Evolutionary conservation across 495 filamentous ascomycete genomes (phyloP).

Genomic region (Xylaria grammica): DNA sequence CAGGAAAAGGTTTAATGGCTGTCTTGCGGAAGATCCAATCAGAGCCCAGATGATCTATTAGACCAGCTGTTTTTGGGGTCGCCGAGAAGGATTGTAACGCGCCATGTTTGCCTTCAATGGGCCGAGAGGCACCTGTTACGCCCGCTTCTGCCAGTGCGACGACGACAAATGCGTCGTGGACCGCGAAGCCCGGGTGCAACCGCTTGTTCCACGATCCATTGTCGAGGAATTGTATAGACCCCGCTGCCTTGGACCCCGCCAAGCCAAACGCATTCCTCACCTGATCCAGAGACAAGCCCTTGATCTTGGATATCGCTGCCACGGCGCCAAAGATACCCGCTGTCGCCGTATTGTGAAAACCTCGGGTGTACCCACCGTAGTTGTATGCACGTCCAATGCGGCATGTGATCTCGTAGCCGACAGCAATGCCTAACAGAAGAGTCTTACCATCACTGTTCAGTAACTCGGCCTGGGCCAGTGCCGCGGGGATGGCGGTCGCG

Average conservation of each 20-base stretch:
- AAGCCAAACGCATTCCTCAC: conserved; percentile 23
- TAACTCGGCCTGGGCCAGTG: conserved; percentile 20
- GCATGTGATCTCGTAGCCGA: conserved; percentile 26
- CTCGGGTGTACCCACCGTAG: conserved; percentile 13
- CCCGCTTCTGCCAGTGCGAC: conserved; percentile 26
- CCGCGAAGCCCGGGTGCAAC: conserved; percentile 24
- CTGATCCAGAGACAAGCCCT: conserved; percentile 9
- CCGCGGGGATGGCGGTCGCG: conserved; percentile 21
- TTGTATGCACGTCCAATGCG: conserved; percentile 20
- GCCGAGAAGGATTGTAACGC: conserved; percentile 13
- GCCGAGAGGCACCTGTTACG: conserved; percentile 17
- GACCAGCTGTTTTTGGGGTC: conserved; percentile 1
- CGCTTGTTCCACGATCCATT: conserved; percentile 30
- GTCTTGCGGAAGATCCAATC: conserved; percentile 22
- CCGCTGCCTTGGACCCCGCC: conserved; percentile 23
- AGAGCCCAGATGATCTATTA: conserved; percentile 10
- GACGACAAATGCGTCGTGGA: conserved; percentile 25
- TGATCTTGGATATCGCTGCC: conserved; percentile 15
- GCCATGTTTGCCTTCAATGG: conserved; percentile 26
- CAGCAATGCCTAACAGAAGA: conserved; percentile 21
- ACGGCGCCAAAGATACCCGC: conserved; percentile 21
- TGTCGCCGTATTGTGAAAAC: conserved; percentile 22
- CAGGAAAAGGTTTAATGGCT: conserved; percentile 20
- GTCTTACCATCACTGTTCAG: conserved; percentile 7
- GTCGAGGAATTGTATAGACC: conserved; percentile 28